These are phyloP conservation scores for Trametes meyenii DNA, from an alignment of 768 basidiomycete genomes.

Conservation along the genomic window DNA sequence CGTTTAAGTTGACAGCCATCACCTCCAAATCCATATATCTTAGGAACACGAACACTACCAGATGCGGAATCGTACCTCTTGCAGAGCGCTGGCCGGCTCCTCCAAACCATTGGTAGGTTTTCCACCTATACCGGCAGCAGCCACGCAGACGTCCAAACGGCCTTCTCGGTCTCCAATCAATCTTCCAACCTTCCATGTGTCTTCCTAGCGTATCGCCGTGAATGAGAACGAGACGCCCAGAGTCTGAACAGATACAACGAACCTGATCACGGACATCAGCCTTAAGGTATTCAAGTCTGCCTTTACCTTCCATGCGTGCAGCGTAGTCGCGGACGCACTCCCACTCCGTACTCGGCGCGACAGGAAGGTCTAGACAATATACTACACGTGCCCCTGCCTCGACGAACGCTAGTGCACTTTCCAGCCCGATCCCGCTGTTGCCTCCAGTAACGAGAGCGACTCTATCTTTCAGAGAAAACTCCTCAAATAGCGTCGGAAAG, in stretches of 20 bases:
- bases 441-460: constrained; percentile 42
- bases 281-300: constrained; percentile 59
- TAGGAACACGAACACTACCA: not conserved
- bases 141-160: constrained; percentile 42
- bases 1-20: not conserved
- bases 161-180: constrained; percentile 67
- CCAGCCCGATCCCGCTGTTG: constrained; percentile 64
- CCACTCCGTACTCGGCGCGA: constrained; percentile 59
- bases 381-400: constrained; percentile 71
- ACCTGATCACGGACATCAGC: constrained; percentile 68
- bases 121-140: constrained; percentile 66
- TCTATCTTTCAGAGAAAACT: constrained; percentile 34
- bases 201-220: not conserved
- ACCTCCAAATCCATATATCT: not conserved
- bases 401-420: constrained; percentile 71
- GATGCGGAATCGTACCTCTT: not conserved
- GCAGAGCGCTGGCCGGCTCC: constrained; percentile 46
- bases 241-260: not conserved
- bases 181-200: constrained; percentile 38
- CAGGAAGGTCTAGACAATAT: constrained; percentile 68
- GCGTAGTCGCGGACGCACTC: constrained; percentile 49
- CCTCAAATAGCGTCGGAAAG: constrained; percentile 26
- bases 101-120: constrained; percentile 60
- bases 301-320: constrained; percentile 17
- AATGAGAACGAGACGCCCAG: too few relatives aligned